These are phyloP conservation scores for Daldinia grandis DNA, from an alignment of 495 filamentous ascomycete genomes.

Conservation along the genomic window DNA sequence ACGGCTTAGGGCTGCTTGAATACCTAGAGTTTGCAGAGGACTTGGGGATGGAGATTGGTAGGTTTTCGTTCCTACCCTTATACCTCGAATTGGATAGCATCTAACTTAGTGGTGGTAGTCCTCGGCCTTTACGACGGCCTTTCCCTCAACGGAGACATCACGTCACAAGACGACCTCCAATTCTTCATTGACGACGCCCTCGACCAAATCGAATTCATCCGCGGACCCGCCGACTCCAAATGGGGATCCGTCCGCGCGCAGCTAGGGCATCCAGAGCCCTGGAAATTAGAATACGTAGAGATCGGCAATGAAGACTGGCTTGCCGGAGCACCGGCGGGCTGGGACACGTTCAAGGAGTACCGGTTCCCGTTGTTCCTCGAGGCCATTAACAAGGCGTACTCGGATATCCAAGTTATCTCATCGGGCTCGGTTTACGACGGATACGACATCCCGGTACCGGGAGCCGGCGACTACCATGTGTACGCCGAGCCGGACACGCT, in stretches of 20 bases:
- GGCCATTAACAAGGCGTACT: slow-evolving; percentile 65
- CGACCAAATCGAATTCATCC: slow-evolving; percentile 73
- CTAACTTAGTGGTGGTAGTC: slow-evolving; percentile 38
- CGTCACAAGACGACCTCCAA: slow-evolving; percentile 51
- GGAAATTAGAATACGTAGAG: slow-evolving; percentile 66
- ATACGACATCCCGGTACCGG: slow-evolving; percentile 52
- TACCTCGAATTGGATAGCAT: no score
- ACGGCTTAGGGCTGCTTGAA: slow-evolving; percentile 69
- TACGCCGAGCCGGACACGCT: slow-evolving; percentile 49
- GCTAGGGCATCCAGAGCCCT: slow-evolving; percentile 67
- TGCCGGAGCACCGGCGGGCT: slow-evolving; percentile 45
- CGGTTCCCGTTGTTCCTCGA: slow-evolving; percentile 65
- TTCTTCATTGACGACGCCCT: slow-evolving; percentile 67
- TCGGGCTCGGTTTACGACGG: slow-evolving; percentile 54
- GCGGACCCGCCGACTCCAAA: slow-evolving; percentile 60
- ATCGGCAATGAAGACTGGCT: slow-evolving; percentile 75
- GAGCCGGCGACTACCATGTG: slow-evolving; percentile 54
- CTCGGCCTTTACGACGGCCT: slow-evolving; percentile 70
- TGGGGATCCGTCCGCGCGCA: slow-evolving; percentile 66
- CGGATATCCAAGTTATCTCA: slow-evolving; percentile 68
- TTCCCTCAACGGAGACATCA: slow-evolving; percentile 62
- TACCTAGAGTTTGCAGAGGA: slow-evolving; percentile 75
- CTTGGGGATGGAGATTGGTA: slow-evolving; percentile 62
- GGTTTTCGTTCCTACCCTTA: slow-evolving; percentile 4
- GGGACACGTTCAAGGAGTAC: slow-evolving; percentile 61